Conservation (phyloP, 805 yeast genomes). For the Starmerella floris region DNA sequence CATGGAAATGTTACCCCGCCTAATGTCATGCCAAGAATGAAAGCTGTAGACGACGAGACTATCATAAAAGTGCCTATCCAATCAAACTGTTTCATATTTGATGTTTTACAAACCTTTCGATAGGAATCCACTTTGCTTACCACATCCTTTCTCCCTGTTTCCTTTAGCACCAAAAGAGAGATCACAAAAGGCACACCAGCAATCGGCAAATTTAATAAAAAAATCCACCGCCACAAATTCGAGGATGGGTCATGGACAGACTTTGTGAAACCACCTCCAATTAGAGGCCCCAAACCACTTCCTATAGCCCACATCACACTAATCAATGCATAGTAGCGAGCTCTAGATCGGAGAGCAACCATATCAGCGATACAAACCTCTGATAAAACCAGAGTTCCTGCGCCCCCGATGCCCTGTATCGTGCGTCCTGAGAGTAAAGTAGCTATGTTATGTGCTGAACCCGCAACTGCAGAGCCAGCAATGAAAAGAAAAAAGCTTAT, state of each 20-base stretch:
- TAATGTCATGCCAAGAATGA: conserved; percentile 38
- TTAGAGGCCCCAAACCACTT: conserved; percentile 38
- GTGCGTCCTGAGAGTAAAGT: conserved; percentile 57
- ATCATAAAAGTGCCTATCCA: conserved; percentile 36
- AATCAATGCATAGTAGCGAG: conserved; percentile 22
- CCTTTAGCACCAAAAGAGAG: conserved; percentile 32
- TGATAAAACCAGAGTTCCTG: conserved; percentile 46
- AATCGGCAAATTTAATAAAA: conserved; percentile 52
- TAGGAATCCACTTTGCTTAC: no score
- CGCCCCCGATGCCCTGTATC: conserved; percentile 57
- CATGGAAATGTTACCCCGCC: conserved; percentile 42
- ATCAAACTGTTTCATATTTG: no score
- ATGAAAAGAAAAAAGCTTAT: conserved; percentile 42
- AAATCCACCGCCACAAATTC: conserved; percentile 62
- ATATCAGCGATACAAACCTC: conserved; percentile 44
- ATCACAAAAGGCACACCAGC: conserved; percentile 40
- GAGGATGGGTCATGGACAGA: conserved; percentile 25
- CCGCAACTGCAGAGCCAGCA: conserved; percentile 47
- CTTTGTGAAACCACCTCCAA: conserved; percentile 51
- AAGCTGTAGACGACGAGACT: conserved; percentile 33
- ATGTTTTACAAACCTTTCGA: no score
- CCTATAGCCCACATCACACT: conserved; percentile 26
- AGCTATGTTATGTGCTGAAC: conserved; percentile 39
- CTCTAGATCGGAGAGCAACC: conserved; percentile 32
- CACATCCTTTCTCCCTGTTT: no score